Evolutionary conservation across 2,329 filamentous ascomycete genomes (phyloP), one percentile per base, ranked within the genome.

Genomic region (Cladosporium sphaerospermum): DNA sequence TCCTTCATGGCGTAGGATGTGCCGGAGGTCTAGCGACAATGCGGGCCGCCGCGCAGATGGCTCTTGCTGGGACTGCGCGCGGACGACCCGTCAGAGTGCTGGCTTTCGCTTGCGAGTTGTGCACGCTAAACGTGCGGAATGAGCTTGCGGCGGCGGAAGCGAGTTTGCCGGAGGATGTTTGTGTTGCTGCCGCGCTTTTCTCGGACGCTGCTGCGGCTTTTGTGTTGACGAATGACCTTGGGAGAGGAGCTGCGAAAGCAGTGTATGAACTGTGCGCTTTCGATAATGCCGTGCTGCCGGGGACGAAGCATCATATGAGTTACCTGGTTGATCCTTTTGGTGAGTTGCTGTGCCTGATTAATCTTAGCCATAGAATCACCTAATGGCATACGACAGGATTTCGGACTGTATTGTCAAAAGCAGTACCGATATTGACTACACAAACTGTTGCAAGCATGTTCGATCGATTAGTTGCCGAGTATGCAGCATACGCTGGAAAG

Each of bases 161-260:
- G 78, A 86, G 57, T 82, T 78, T 64, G 78, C 85, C 64, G 13
- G 78, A 85, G 59, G 75, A 84, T 55, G 79, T 82, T 9, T 75
- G 83, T 32, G 85, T 88, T 60, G 85, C 83, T 2, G 74, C 81
- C 1, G 80, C 79, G 11, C 69, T 88, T 2, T 88, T 88, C 65
- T 86, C 83, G 16, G 85, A 88, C 65, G 86, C 82, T 58, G 84
- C 81, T n/a, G 83, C 83, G 53, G 81, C 84, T 0, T 67, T 81
- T 28, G 72, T 88, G 1, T 63, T 88, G 33, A 83, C 81, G 62
- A 88, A 88, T 61, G 78, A 77, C 1, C 70, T 86, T 50, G 82
- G 78, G 1, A 71, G 67, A 16, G 55, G 61, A 1, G 56, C 58
- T 7, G 55, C 62, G 1, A 66, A 69, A 47, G 58, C 57, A 19